phyloP scores from a whole-genome alignment of 2,329 filamentous ascomycete genomes.

The Botrytis sinoallii region DNA sequence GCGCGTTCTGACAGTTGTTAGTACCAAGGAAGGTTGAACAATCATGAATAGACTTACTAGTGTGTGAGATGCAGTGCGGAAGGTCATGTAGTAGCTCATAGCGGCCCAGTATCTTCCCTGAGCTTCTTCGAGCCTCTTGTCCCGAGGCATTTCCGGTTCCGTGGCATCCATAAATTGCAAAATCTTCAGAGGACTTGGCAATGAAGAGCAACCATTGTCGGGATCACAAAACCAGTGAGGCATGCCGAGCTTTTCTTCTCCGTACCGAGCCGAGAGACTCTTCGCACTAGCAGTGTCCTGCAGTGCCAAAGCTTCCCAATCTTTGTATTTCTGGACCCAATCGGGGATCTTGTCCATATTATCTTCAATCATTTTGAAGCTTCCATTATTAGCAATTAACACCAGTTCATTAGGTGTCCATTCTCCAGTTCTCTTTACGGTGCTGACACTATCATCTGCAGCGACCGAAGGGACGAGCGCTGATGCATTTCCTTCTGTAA shows the following conservation, averaged over 20 bases:
- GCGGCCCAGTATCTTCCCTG: conserved; percentile 1
- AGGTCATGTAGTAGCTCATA: not conserved
- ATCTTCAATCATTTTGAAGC: not conserved
- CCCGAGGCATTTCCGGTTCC: not conserved
- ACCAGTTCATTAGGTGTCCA: not conserved
- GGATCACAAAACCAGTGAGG: conserved; percentile 2
- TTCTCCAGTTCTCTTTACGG: too few species aligned
- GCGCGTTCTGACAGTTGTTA: not conserved
- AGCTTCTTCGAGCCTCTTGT: not conserved
- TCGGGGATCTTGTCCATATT: not conserved
- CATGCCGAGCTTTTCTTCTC: not conserved
- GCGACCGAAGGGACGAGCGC: fast-evolving
- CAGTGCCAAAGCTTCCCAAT: not conserved
- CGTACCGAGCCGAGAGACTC: not conserved
- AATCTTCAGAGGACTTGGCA: not conserved
- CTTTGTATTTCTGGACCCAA: not conserved
- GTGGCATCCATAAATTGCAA: not conserved
- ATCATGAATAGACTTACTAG: not conserved
- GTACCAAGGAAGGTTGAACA: not conserved
- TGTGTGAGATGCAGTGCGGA: not conserved
- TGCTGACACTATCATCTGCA: not conserved
- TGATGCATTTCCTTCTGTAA: not conserved
- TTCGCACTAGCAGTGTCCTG: not conserved
- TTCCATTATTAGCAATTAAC: not conserved
- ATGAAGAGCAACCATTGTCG: not conserved